Percentiles rank a stretch among this genome's conserved stretches.
Conservation (phyloP, 352 stramenopile genomes). For the Albugo candida region DNA sequence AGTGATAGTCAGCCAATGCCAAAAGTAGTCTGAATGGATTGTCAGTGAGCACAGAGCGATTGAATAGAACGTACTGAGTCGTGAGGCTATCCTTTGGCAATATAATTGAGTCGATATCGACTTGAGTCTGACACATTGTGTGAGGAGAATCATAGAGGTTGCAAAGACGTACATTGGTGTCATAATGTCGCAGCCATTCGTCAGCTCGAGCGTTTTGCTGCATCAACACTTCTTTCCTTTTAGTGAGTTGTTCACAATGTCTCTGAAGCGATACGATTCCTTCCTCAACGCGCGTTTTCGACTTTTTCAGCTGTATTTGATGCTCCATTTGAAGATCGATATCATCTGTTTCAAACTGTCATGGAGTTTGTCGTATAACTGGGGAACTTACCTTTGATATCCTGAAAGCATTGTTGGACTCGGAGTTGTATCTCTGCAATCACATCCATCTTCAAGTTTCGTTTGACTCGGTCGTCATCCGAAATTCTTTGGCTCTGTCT, state of each 20-base stretch:
- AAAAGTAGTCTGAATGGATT: conserved; percentile 29
- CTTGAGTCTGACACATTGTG: conserved; percentile 17
- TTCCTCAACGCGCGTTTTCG: conserved; percentile 47
- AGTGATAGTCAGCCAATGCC: conserved; percentile 67
- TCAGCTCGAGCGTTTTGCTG: conserved; percentile 36
- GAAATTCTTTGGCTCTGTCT: too few relatives aligned
- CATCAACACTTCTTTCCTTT: conserved; percentile 27
- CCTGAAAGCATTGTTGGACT: too few relatives aligned
- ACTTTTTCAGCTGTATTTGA: conserved; percentile 64
- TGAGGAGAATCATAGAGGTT: not conserved
- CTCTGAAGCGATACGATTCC: conserved; percentile 57
- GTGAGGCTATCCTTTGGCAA: conserved; percentile 53
- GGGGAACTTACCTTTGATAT: too few relatives aligned
- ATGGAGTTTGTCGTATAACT: not conserved
- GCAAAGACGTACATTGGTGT: conserved; percentile 23
- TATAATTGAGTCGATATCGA: conserved; percentile 65
- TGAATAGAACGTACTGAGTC: conserved; percentile 40
- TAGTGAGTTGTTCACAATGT: conserved; percentile 39
- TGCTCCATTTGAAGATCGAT: conserved; percentile 78
- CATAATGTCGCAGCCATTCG: conserved; percentile 54
- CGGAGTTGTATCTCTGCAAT: too few relatives aligned
- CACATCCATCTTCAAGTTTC: too few relatives aligned
- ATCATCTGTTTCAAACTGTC: conserved; percentile 16
- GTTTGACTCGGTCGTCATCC: too few relatives aligned
- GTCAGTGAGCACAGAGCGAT: not conserved